These are phyloP conservation scores for Tillandsia leiboldiana DNA, from an alignment of 176 grass and related monocot genomes.

Conservation along the genomic window DNA sequence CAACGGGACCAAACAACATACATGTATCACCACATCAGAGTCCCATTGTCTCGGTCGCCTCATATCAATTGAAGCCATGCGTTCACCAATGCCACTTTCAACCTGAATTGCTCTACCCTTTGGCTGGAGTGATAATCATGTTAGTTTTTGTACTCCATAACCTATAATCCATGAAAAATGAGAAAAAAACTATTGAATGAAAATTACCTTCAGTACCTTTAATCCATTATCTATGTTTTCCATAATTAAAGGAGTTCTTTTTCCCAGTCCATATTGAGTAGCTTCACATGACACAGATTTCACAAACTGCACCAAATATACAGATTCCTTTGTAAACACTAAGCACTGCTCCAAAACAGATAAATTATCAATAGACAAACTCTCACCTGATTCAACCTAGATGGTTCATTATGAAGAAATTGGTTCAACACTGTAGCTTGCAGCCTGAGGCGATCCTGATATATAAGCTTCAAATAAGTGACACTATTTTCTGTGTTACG, in stretches of 20 bases:
- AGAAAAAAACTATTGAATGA: neutral
- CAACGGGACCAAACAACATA: conserved; percentile 21
- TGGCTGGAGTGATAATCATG: conserved; percentile 34
- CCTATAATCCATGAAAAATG: too few relatives aligned
- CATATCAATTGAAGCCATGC: conserved; percentile 53
- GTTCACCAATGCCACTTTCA: conserved; percentile 43
- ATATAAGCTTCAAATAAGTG: conserved; percentile 1
- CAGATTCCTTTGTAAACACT: conserved; percentile 23
- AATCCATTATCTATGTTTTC: conserved; percentile 10
- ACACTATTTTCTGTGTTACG: conserved; percentile 2
- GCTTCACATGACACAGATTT: conserved; percentile 24
- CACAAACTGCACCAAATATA: conserved; percentile 18
- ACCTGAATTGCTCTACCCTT: conserved; percentile 75
- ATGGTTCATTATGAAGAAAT: conserved; percentile 25
- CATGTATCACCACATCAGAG: conserved; percentile 86
- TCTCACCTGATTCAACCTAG: conserved; percentile 46
- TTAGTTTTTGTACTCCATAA: conserved; percentile 4
- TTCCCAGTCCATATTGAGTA: conserved; percentile 25
- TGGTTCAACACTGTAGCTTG: conserved; percentile 4
- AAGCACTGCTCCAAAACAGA: conserved; percentile 6
- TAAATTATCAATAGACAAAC: conserved; percentile 13
- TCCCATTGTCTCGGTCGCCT: conserved; percentile 54
- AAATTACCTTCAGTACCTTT: conserved; percentile 35
- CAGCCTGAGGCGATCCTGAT: conserved; percentile 37
- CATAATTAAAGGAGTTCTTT: conserved; percentile 3